Evolutionary conservation across 352 stramenopile genomes (phyloP).

Genomic region (Pythium graminicola): DNA sequence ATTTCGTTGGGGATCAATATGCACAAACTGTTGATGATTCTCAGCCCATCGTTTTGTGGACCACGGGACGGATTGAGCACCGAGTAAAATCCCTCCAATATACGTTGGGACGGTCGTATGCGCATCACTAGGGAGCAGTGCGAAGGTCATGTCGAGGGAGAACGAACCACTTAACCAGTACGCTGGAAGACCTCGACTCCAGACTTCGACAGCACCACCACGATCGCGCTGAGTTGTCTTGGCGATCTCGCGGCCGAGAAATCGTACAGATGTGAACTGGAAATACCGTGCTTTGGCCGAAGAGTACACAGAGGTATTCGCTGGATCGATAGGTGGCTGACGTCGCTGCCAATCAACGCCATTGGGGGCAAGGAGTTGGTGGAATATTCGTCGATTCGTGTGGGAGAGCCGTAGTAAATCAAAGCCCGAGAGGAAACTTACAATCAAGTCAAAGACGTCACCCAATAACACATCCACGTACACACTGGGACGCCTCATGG

Average conservation of each 20-base stretch:
- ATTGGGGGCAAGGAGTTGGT: conserved; percentile 1
- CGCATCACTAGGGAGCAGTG: not conserved
- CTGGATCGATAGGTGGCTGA: not conserved
- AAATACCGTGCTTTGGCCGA: conserved; percentile 7
- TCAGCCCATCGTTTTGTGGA: conserved; percentile 19
- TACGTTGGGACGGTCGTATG: not conserved
- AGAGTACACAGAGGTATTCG: no score
- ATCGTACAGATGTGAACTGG: not conserved
- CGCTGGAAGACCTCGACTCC: not conserved
- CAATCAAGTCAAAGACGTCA: conserved; percentile 23
- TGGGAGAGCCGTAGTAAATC: conserved; percentile 30
- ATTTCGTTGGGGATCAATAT: conserved; percentile 27
- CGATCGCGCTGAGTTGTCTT: not conserved
- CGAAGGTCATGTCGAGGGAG: conserved; percentile 2
- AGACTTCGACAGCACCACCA: not conserved
- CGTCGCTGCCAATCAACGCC: not conserved
- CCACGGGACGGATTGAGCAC: conserved; percentile 28
- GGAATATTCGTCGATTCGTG: conserved; percentile 7
- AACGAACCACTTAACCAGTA: not conserved
- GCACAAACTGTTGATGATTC: conserved; percentile 33
- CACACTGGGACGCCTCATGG: no score
- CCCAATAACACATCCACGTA: conserved; percentile 16
- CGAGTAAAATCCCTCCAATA: conserved; percentile 27
- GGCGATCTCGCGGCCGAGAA: not conserved
- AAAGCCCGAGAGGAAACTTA: conserved; percentile 19